Base-by-base conservation (phyloP, 228 moss, liverwort and hornwort species). In the Sphagnum fallax region DNA sequence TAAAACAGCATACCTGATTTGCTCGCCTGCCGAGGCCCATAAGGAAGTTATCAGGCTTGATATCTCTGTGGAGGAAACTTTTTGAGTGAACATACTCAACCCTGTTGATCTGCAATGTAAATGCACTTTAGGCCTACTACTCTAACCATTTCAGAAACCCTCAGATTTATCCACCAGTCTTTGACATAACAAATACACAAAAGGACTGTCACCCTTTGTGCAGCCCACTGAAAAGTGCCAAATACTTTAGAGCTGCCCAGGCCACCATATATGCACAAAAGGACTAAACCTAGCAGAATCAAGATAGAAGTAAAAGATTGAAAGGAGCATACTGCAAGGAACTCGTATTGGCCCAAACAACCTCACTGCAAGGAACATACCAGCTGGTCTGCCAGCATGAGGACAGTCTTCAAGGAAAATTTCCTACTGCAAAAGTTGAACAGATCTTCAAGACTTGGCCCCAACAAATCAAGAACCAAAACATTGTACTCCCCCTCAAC, bases 361-460 rank as follows among this genome's bases (percentile, higher is more conserved):
- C 60, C 1, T 11, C 12, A 11, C 51, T 64, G 12, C 57, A 65
- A 2, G 47, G 78, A 85, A 81, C 77, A 48, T 82, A 97, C 93
- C 90, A 95, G 85, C 72, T 95, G 95, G 53, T 95, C 92, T 6
- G 90, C 95, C 66, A 95, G 77, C 95, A 95, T 95, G 72, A 95
- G 89, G 55, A 95, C 95, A 14, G 95, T 95, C 84, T 95, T 95
- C 32, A 95, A 75, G 9, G 95, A 89, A 74, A 95, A 91, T 48
- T 90, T 87, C 68, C 90, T 79, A 66, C 90, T 84, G 71, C 95
- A 95, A 61, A 95, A 87, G 75, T 91, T 91, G 76, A 95, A 95
- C 52, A 95, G 83, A 71, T 95, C 92, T 61, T 92, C 75, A 49
- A 95, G 78, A 79, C 87, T 95, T 51, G 95, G 95, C 61, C 95